Evolutionary conservation across 202 grass and related monocot genomes (phyloP).

Genomic region (Carex arenaria): DNA sequence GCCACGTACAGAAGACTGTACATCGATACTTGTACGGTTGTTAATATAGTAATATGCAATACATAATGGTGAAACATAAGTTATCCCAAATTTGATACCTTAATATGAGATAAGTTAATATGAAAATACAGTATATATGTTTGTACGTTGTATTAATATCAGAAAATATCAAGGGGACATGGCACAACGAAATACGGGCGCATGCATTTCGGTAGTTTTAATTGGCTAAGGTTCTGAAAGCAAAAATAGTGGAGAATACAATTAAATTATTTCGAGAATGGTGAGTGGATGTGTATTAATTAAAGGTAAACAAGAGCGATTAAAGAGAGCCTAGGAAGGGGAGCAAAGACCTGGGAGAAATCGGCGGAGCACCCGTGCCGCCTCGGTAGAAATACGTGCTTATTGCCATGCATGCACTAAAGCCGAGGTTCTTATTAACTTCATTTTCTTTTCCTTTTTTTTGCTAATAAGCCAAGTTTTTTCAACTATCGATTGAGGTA

Average conservation of each 20-base stretch:
- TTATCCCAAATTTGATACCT: background rate
- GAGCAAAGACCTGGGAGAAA: constrained; percentile 21
- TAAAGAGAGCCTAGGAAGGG: constrained; percentile 2
- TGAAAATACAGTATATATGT: background rate
- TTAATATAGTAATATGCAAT: background rate
- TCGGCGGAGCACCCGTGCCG: constrained; percentile 23
- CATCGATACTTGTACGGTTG: background rate
- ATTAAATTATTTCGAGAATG: background rate
- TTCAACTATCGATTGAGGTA: background rate
- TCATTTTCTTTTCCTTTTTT: background rate
- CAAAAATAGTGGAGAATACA: background rate
- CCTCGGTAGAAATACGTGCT: constrained; percentile 27
- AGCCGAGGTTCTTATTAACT: background rate
- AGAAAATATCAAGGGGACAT: background rate
- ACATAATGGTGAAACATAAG: background rate
- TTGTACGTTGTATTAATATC: background rate
- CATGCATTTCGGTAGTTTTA: background rate
- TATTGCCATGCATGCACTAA: constrained; percentile 23
- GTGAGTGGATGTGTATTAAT: background rate
- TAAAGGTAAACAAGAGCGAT: background rate
- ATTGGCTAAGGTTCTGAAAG: background rate
- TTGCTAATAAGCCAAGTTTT: background rate
- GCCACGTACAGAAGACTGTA: background rate
- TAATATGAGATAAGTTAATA: background rate
- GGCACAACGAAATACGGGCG: background rate